Conservation (phyloP, 2,329 filamentous ascomycete genomes). For the Acephala macrosclerotiorum region DNA sequence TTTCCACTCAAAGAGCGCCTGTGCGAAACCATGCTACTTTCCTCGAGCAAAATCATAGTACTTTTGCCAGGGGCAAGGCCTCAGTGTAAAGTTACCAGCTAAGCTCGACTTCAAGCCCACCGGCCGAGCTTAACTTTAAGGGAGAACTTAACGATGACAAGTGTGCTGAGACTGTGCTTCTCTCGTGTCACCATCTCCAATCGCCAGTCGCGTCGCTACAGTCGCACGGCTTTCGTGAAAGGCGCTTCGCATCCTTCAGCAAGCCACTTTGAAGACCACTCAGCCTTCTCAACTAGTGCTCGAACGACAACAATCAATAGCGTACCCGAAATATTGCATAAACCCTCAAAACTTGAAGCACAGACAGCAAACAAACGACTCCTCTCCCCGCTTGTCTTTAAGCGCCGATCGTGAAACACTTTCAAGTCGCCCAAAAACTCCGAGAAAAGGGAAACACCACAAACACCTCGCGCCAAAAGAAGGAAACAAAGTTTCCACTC, state of each 20-base stretch:
- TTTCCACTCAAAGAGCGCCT: no score
- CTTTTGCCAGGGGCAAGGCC: no score
- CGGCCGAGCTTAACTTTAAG: no score
- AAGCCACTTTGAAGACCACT: background rate
- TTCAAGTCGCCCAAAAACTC: background rate
- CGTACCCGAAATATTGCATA: background rate
- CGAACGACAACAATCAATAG: background rate
- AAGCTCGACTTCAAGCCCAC: no score
- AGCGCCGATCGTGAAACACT: conserved; percentile 1
- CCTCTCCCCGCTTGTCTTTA: background rate
- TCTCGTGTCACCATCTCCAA: no score
- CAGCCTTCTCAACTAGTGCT: background rate
- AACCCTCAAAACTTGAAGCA: background rate
- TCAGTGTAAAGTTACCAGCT: no score
- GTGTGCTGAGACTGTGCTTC: no score
- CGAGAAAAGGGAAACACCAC: background rate
- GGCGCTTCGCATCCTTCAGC: background rate
- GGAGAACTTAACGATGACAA: no score
- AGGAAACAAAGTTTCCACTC: conserved; percentile 18
- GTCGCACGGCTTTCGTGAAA: no score
- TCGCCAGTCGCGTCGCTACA: no score
- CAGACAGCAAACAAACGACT: conserved; percentile 2
- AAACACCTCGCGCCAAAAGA: background rate
- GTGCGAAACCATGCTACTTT: no score
- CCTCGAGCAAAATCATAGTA: no score